These are phyloP conservation scores for Axilococcus clingmanii DNA, from an alignment of 139 green algal genomes.

Conservation along the genomic window DNA sequence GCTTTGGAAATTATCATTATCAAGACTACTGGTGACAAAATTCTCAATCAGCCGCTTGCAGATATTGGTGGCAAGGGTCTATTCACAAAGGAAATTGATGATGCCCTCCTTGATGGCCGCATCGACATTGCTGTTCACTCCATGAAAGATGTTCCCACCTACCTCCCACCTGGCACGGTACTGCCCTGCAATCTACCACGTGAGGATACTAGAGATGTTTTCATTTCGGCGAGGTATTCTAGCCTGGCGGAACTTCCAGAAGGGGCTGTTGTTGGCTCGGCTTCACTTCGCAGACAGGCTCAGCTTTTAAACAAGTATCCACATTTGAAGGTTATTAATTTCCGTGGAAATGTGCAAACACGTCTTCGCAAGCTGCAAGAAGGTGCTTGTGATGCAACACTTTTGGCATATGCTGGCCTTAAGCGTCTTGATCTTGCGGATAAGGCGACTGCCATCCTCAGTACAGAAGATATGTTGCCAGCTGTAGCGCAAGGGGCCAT, in stretches of 20 bases:
- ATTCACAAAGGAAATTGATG: constrained; percentile 99
- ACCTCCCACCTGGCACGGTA: constrained; percentile 87
- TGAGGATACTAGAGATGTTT: constrained; percentile 96
- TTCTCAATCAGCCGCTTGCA: constrained; percentile 91
- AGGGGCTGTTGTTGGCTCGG: constrained; percentile 80
- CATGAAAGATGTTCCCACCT: constrained; percentile 99
- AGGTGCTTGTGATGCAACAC: constrained; percentile 76
- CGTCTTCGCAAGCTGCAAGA: constrained; percentile 94
- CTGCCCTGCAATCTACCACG: constrained; percentile 96
- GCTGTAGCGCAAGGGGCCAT: constrained; percentile 79
- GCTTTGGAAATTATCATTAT: constrained; percentile 98
- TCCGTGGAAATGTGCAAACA: constrained; percentile 97
- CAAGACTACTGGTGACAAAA: constrained; percentile 99
- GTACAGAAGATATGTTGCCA: constrained; percentile 43
- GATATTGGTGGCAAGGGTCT: constrained; percentile 99
- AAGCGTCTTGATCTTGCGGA: constrained; percentile 92
- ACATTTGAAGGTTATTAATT: constrained; percentile 92
- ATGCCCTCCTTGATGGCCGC: constrained; percentile 84
- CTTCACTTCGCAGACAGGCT: constrained; percentile 82
- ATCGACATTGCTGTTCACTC: constrained; percentile 99
- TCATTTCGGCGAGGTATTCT: constrained; percentile 81
- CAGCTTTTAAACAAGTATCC: constrained; percentile 94
- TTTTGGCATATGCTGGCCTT: constrained; percentile 91
- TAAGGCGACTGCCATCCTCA: constrained; percentile 83
- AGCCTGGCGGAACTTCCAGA: constrained; percentile 78